These are phyloP conservation scores for Clitoria ternatea DNA, from an alignment of 306 rosid species.

Conservation along the genomic window DNA sequence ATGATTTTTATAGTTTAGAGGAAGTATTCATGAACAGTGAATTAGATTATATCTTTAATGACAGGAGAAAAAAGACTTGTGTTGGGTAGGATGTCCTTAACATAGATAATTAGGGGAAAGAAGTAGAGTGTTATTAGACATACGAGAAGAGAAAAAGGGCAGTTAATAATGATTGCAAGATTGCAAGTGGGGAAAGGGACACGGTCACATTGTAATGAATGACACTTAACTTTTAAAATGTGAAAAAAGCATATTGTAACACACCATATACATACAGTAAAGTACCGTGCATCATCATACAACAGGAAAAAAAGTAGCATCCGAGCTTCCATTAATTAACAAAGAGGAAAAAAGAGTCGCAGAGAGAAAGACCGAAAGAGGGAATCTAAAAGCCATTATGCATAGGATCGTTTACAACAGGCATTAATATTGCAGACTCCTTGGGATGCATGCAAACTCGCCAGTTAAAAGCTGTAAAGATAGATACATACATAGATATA, in stretches of 20 bases:
- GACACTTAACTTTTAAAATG: background rate
- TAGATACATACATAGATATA: background rate
- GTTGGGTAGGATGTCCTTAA: background rate
- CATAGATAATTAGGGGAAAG: background rate
- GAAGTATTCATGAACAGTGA: background rate
- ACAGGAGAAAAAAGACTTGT: background rate
- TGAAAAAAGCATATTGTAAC: background rate
- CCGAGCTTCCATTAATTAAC: constrained; percentile 22
- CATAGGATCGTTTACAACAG: constrained; percentile 21
- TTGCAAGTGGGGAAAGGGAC: background rate
- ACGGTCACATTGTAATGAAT: background rate
- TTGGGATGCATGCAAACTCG: constrained; percentile 32
- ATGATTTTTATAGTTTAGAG: background rate
- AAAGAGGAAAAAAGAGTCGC: constrained; percentile 23
- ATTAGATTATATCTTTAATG: background rate
- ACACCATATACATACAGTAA: background rate
- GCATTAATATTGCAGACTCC: constrained; percentile 35
- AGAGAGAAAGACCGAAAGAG: constrained; percentile 30
- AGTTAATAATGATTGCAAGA: constrained; percentile 24
- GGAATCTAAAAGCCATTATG: constrained; percentile 35
- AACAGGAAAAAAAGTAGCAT: constrained; percentile 5
- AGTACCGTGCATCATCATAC: constrained; percentile 18
- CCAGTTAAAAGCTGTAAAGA: constrained; percentile 44
- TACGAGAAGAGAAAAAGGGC: background rate
- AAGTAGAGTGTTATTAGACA: background rate